A percentile compares a stretch with the other conserved stretches of the same genome.
Conservation (phyloP, 108 stramenopile species). For the Skeletonema costatum region DNA sequence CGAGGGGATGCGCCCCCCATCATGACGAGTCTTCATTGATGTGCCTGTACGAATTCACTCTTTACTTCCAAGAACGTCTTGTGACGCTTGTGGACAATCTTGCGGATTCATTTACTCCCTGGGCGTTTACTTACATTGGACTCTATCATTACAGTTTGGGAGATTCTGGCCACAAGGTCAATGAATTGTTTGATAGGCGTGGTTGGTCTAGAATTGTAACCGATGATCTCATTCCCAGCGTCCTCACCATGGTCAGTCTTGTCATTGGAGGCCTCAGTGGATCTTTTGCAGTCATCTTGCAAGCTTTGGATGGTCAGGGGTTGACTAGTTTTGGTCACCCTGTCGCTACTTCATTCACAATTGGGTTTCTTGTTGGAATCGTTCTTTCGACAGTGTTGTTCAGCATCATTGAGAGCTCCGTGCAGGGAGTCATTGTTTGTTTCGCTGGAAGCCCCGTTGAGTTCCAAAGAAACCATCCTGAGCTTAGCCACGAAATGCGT, state of each 20-base stretch:
- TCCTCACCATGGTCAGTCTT: constrained; percentile 73
- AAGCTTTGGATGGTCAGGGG: constrained; percentile 53
- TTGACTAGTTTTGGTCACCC: constrained; percentile 58
- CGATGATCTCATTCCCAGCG: constrained; percentile 83
- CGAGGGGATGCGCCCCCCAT: constrained; percentile 68
- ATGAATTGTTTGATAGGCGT: constrained; percentile 78
- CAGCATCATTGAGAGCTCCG: constrained; percentile 78
- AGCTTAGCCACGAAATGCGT: constrained; percentile 79
- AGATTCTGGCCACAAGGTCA: constrained; percentile 72
- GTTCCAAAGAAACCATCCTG: constrained; percentile 84
- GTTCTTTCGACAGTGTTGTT: constrained; percentile 76
- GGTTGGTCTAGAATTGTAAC: constrained; percentile 90
- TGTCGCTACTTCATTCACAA: constrained; percentile 54
- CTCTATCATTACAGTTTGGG: constrained; percentile 82
- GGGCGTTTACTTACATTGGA: constrained; percentile 90
- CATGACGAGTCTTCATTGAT: constrained; percentile 61
- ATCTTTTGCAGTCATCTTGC: constrained; percentile 64
- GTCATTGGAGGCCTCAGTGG: constrained; percentile 81
- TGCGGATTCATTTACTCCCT: constrained; percentile 70
- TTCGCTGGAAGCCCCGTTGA: constrained; percentile 88
- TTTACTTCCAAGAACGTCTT: constrained; percentile 65
- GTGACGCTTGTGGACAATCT: constrained; percentile 69
- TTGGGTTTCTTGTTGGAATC: constrained; percentile 76
- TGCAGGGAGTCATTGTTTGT: constrained; percentile 88
- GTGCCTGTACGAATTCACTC: constrained; percentile 76